Base-by-base conservation (phyloP, 2,329 filamentous ascomycete genomes). In the Colletotrichum eremochloae region DNA sequence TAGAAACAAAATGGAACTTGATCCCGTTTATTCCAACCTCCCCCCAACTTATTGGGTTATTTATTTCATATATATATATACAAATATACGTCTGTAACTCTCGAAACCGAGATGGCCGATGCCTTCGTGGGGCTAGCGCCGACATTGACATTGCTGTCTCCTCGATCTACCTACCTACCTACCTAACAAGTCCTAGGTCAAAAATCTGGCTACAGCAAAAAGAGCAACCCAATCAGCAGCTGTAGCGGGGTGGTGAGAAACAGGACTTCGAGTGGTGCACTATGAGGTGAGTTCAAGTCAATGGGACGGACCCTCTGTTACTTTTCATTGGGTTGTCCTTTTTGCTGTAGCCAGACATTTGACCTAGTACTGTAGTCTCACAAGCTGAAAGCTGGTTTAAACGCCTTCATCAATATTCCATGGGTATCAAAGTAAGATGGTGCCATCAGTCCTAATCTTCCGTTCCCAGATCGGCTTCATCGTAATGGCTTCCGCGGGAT, bases 401-500 rank as follows among this genome's bases (percentile, higher is more conserved):
- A 58, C 55, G 14, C 36, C 36, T 42, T 57, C 53, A 15, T 42
- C n/a, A 29, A 24, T 29, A 40, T 42, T 18, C 24, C 40, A 33
- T 46, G 57, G 57, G 18, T 46, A 61, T 61, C 40, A 61, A 61
- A n/a, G 56, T 9, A 9, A 36, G 46, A 42, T 31, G 36, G 36
- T 31, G 52, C 31, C 24, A 15, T 63, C 36, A 68, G 33, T 68
- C 42, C 12, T 53, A 20, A 38, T 20, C 38, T 40, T 48, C 56
- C 44, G 31, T 29, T 63, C 76, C 74, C n/a, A 44, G 65, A 38
- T 70, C 74, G 8, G 76, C 63, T 15, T 68, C 76, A 33, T 77
- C 81, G 40, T 83, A 82, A 33, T 68, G 58, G 20, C 58, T 63
- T 20, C 52, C 50, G 7, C 3, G 44, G 31, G 68, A 71, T 46